Base-by-base conservation (phyloP, 2,329 filamentous ascomycete species). In the Alternaria angustiovoidea region DNA sequence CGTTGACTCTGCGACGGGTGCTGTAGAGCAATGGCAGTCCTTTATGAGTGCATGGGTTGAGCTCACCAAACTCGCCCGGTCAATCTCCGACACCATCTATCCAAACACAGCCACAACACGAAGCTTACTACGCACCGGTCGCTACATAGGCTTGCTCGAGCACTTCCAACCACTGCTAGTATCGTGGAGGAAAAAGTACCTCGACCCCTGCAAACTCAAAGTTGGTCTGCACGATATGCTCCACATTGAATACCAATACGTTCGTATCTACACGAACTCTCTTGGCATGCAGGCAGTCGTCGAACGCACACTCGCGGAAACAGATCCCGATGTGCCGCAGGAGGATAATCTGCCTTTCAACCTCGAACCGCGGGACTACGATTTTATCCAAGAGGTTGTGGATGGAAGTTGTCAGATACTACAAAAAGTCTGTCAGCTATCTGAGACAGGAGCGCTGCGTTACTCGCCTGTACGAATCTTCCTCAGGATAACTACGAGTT, bases 281-380 rank as follows among this genome's bases (percentile, higher is more conserved):
- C 79, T 87, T 6, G 84, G 84, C 3, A 84, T 87, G 73, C 85
- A 87, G 70, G 85, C 85, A 2, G 82, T 87, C 3, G 84, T 86
- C 3, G 85, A 87, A 59, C 82, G 84, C n/a, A 82, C 81, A 1
- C 74, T 84, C n/a, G 74, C 75, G 7, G 75, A 78, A 52, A 72
- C 74, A 22, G 75, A 79, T 61, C 73, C 74, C 5, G 74, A 77
- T 12, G 72, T 71, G 1, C 71, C 72, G 39, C 81, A 72, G 56
- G 75, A 77, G 41, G 74, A 78, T 9, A 73, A 82, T 38, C 68
- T 81, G 11, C 72, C 80, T 12, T 76, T 83, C 64, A 78, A 79
- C 48, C 78, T 84, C 22, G 82, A 84, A 56, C 78, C 81, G 1
- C 79, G 80, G 48, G 85, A 87, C 64, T 86, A 85, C 55, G 81